phyloP scores from a whole-genome alignment of 768 basidiomycete genomes.

The Boletus eberwhitei region DNA sequence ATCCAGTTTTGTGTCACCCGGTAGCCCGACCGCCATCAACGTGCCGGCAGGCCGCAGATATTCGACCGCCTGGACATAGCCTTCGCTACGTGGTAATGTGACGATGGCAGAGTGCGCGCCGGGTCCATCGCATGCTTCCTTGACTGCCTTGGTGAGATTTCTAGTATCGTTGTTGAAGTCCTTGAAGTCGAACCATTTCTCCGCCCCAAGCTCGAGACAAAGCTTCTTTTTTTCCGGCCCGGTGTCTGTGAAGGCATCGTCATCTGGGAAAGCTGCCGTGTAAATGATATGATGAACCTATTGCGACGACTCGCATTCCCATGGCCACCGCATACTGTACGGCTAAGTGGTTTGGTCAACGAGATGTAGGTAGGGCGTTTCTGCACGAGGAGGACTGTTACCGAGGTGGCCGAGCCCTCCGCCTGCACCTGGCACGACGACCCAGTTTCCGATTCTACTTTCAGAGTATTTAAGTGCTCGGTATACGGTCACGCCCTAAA shows the following conservation, averaged over 20 bases:
- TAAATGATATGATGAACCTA: conserved; percentile 38
- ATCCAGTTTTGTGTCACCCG: conserved; percentile 52
- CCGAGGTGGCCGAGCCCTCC: conserved; percentile 83
- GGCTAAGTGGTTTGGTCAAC: conserved; percentile 37
- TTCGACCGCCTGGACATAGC: conserved; percentile 58
- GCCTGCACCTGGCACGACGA: conserved; percentile 75
- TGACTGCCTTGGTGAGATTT: conserved; percentile 56
- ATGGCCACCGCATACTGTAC: conserved; percentile 77
- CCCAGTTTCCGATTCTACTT: conserved; percentile 66
- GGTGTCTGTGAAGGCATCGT: conserved; percentile 44
- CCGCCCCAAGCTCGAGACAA: conserved; percentile 60
- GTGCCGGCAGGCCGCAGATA: conserved; percentile 73
- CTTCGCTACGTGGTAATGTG: conserved; percentile 46
- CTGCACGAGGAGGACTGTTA: conserved; percentile 14
- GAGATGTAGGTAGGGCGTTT: no score
- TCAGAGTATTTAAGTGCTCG: conserved; percentile 76
- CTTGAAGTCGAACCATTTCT: conserved; percentile 78
- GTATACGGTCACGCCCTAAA: conserved; percentile 78
- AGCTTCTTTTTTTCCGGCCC: conserved; percentile 70
- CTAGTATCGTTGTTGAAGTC: conserved; percentile 18
- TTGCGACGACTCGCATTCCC: conserved; percentile 77
- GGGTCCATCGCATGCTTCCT: conserved; percentile 55
- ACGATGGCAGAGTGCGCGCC: conserved; percentile 74
- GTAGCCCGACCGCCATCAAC: conserved; percentile 78
- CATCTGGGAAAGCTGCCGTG: background rate